Evolutionary conservation across 169 alveolate genomes (phyloP), one percentile per base, ranked within the genome.

Genomic region (Plasmodium gonderi): DNA sequence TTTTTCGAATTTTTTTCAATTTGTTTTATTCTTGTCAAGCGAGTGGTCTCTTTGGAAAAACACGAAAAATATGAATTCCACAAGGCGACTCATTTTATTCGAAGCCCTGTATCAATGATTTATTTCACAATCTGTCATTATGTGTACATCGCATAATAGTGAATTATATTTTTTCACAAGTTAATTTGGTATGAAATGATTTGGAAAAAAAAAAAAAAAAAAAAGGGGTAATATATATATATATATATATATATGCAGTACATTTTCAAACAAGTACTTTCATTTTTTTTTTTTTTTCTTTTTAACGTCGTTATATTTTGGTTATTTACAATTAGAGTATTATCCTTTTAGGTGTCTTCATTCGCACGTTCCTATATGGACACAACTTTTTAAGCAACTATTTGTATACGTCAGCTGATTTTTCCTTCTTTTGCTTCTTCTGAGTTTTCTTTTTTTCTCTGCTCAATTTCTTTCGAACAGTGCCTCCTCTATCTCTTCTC

Each of bases 401-500:
- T 23, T 89, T 77, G 69, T 77, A 72, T 20, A 77, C 80, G 33
- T 89, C 90, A 9, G 54, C 40, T 23, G 77, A 64, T n/a, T 64
- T 67, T 80, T 89, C 90, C 51, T 89, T 89, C 80, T 89, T 89
- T 49, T 77, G 94, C 72, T 89, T 89, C 44, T 78, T 89, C 64
- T 89, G 91, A 5, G 89, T 89, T 89, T 89, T 89, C 77, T 78
- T 76, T 79, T 78, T 89, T 69, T 89, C 94, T 67, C 94, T 78
- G 60, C 81, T 89, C 51, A 89, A 77, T 38, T 89, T 89, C 77
- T 78, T 89, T 29, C 94, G 67, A n/a, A 89, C 81, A n/a, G 94
- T 89, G 26, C 94, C 94, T 14, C 94, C 94, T 47, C 94, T 89
- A 49, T 89, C 94, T 36, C 94, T 77, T 42, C 94, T 33, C 94